Base-by-base conservation (phyloP, 495 filamentous ascomycete genomes). In the Sabuloglossum arenarium region DNA sequence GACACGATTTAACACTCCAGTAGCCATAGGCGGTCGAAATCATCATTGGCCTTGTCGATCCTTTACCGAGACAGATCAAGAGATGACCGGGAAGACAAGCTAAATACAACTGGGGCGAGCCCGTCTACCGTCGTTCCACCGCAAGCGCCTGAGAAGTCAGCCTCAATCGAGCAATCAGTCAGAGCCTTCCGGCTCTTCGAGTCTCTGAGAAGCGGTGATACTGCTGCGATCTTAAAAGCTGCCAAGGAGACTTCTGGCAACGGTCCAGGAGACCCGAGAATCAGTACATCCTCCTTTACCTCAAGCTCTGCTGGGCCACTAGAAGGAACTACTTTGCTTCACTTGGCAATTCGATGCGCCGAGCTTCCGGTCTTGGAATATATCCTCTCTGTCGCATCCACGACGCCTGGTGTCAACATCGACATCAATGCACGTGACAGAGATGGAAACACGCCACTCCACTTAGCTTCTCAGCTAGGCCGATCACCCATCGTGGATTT, bases 331-430 rank as follows among this genome's bases (percentile, higher is more conserved):
- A 87, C 85, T 0, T 80, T 95, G 42, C 74, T 98, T 16, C 93
- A 97, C 67, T 72, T 98, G 53, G 89, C 91, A 27, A 85, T 96
- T n/a, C 91, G 97, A 66, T 98, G 91, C 63, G 93, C 93, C 19
- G 89, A 97, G 62, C 76, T 83, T 27, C 81, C 85, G n/a, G 88
- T 98, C 12, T 81, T 98, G n/a, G 93, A 98, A 68, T 95, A 86
- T 61, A 82, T 97, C 8, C 69, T 98, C 24, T 88, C 88, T 5
- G 76, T 80, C 49, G 80, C 79, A 11, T 70, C 71, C 43, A 73
- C 72, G 8, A 73, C 74, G 10, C 69, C 62, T 23, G 71, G 69
- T n/a, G 66, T 70, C 19, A 66, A 66, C 10, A 69, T 93, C 52
- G 86, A 97, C 64, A 72, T 97, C 62, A 98, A 97, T 69, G 80